Conservation (phyloP, 2,329 filamentous ascomycete species). For the Paracamarosporium sp. region DNA sequence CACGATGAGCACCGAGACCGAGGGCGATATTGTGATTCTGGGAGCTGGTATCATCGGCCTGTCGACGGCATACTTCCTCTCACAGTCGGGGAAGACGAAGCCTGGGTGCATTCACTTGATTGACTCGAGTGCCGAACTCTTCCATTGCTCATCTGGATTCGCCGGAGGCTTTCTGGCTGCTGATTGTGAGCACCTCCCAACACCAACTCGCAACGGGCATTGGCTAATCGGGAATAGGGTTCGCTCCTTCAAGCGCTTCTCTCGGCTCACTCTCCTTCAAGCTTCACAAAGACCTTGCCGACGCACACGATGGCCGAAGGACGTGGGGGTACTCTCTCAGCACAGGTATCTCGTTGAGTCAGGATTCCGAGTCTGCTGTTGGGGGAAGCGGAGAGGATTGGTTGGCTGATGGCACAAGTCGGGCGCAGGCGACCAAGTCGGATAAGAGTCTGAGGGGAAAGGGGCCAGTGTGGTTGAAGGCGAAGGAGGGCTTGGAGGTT, state of each 20-base stretch:
- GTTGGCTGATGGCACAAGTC: constrained; percentile 68
- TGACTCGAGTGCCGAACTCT: constrained; percentile 66
- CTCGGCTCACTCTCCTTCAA: constrained; percentile 73
- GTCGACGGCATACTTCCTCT: constrained; percentile 69
- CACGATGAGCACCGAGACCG: constrained; percentile 19
- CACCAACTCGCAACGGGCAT: background rate
- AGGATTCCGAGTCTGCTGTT: constrained; percentile 51
- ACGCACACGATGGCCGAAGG: constrained; percentile 61
- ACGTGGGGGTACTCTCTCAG: constrained; percentile 67
- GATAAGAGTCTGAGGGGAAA: constrained; percentile 37
- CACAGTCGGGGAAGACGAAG: constrained; percentile 46
- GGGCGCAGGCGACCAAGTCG: constrained; percentile 59
- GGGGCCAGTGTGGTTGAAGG: constrained; percentile 66
- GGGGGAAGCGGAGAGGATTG: constrained; percentile 66
- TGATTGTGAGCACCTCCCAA: constrained; percentile 60
- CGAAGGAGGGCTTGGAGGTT: constrained; percentile 64
- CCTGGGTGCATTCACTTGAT: constrained; percentile 62
- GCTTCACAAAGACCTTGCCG: constrained; percentile 70
- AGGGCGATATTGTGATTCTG: constrained; percentile 45
- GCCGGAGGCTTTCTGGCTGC: constrained; percentile 76
- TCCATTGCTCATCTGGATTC: constrained; percentile 75
- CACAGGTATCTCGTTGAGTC: constrained; percentile 63
- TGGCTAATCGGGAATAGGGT: constrained; percentile 52
- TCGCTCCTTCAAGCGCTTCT: constrained; percentile 61
- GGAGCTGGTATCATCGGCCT: constrained; percentile 55